Evolutionary conservation across 2,329 filamentous ascomycete species (phyloP), one percentile per base, ranked within the genome.

Genomic region (Aschersonia sp.): DNA sequence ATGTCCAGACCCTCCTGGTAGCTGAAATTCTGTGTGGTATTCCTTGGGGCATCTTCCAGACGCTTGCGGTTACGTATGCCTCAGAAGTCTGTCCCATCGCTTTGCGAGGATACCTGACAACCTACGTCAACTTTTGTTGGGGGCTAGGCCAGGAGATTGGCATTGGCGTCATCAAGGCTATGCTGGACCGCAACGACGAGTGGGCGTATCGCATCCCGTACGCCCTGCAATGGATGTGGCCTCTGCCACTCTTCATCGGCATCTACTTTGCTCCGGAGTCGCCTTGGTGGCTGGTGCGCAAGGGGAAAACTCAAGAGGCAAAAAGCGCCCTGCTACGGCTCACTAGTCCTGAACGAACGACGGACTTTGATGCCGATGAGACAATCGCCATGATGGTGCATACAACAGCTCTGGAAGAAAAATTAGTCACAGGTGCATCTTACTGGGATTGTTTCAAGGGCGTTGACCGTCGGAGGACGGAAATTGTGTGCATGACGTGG

Each of bases 371-470:
- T 57, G 77, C 84, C 9, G 84, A 94, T 52, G 86, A 92, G 65
- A 92, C 86, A 0, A 73, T 94, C 45, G 82, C 85, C 56, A 94
- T 94, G 86, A 94, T 95, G 85, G 79, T 88, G 1, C 86, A 94
- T 60, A 95, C 88, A 0, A 89, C 85, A 0, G 83, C 84, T 0
- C 69, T 94, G 9, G 89, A 94, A 61, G 75, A 85, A 59, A 74
- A 77, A 63, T 84, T 88, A 47, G 89, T 85, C 4, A 67, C 69
- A 5, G 87, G 87, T 31, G 78, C 85, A 5, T 80, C 73, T 47
- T 94, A 92, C 63, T 65, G 77, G 56, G 88, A 94, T 63, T 94
- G 88, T 67, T 94, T 94, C 74, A 82, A 75, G 61, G 87, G 88
- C 9, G 75, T 77, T 9, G 82, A 94, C 59, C 69, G 82, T 45